Conservation (phyloP, 768 basidiomycete species). For the Boletus tylopilopsis region DNA sequence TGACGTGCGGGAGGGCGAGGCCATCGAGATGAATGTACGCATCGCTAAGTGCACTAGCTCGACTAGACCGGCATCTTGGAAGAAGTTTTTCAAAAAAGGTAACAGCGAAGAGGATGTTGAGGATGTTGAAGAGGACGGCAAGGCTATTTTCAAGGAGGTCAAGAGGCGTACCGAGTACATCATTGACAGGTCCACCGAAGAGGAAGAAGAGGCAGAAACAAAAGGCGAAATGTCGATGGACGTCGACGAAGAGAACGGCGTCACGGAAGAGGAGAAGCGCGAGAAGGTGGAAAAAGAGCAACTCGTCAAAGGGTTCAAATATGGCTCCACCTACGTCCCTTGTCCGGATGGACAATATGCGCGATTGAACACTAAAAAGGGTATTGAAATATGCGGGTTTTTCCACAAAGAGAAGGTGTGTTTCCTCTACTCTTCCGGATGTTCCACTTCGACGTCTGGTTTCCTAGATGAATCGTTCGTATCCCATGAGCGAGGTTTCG, state of each 20-base stretch:
- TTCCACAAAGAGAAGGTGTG: constrained; percentile 64
- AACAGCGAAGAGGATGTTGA: constrained; percentile 25
- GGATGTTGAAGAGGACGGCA: constrained; percentile 28
- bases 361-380: constrained; percentile 68
- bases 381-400: constrained; percentile 88
- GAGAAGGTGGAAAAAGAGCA: constrained; percentile 75
- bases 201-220: constrained; percentile 26
- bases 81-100: constrained; percentile 44
- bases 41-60: constrained; percentile 77
- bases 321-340: constrained; percentile 85
- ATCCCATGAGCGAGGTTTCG: constrained; percentile 78
- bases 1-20: constrained; percentile 60
- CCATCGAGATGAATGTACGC: constrained; percentile 70
- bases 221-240: constrained; percentile 8
- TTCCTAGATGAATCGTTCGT: constrained; percentile 74
- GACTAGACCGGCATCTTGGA: constrained; percentile 69
- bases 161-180: constrained; percentile 52
- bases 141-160: constrained; percentile 37
- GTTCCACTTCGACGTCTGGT: neutral
- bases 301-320: constrained; percentile 79
- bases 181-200: constrained; percentile 43
- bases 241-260: constrained; percentile 32
- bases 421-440: neutral
- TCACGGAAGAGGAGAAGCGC: constrained; percentile 33
- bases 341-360: constrained; percentile 84